Evolutionary conservation across 2,329 filamentous ascomycete genomes (phyloP).

Genomic region (Phialophora macrospora): DNA sequence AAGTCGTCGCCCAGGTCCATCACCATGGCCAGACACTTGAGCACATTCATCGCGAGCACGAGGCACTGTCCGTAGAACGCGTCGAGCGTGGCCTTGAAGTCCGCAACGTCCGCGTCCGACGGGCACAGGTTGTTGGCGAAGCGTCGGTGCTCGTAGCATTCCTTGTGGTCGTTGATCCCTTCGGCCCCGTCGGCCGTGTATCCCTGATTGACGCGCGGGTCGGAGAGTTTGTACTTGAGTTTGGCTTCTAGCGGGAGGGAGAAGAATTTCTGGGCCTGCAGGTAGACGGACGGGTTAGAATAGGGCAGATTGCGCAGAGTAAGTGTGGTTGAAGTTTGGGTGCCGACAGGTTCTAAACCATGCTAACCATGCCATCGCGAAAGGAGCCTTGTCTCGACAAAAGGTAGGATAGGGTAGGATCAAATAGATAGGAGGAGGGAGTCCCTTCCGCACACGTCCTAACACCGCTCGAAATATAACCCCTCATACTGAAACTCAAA

Average conservation of each 20-base stretch:
- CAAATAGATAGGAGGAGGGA: too few species aligned
- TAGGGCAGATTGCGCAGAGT: too few species aligned
- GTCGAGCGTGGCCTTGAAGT: slow-evolving; percentile 51
- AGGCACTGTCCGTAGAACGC: slow-evolving; percentile 55
- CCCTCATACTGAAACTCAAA: neutral
- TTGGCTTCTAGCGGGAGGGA: slow-evolving; percentile 52
- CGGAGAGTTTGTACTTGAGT: slow-evolving; percentile 55
- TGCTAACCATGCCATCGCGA: too few species aligned
- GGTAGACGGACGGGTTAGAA: neutral
- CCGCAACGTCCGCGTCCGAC: slow-evolving; percentile 48
- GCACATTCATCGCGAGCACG: slow-evolving; percentile 56
- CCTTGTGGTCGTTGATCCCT: slow-evolving; percentile 35
- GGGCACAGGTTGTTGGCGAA: slow-evolving; percentile 33
- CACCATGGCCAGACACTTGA: slow-evolving; percentile 60
- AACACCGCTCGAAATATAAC: too few species aligned
- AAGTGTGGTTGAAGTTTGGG: too few species aligned
- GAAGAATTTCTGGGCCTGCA: slow-evolving; percentile 48
- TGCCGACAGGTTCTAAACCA: too few species aligned
- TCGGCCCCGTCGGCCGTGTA: slow-evolving; percentile 35
- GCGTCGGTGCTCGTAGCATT: slow-evolving; percentile 35
- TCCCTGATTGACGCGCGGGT: slow-evolving; percentile 30
- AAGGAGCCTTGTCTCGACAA: too few species aligned
- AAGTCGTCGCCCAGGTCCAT: slow-evolving; percentile 59
- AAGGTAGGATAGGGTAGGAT: too few species aligned
- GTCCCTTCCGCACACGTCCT: too few species aligned